Evolutionary conservation across 2,329 filamentous ascomycete genomes (phyloP), one percentile per base, ranked within the genome.

Genomic region (Penicillium sp.): DNA sequence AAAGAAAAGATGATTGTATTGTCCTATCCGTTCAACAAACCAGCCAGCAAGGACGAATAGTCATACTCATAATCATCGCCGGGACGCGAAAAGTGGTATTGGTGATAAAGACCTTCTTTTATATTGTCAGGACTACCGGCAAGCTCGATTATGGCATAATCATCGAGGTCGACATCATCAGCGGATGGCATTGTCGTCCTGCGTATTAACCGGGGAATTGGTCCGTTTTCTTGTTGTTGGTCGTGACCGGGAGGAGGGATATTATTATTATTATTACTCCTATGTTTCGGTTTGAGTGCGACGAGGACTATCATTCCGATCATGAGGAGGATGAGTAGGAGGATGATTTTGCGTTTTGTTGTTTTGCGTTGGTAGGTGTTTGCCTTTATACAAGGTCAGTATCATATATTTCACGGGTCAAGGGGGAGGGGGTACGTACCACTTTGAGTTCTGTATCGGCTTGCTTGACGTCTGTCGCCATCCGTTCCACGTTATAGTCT

Each of bases 401-500:
- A 21, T 33, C 12, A 3, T 1, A 8, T 16, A 30, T 14, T 3
- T 24, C 42, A n/a, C 3, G 11, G 42, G n/a, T n/a, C n/a, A n/a
- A 5, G 9, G 8, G 38, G 24, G 52, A 5, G 12, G 11, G 24
- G 40, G 26, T 56, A 71, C 75, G 46, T 70, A 79, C 89, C 56
- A 95, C 86, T 60, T 86, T 91, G 55, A 99, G 82, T 75, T 99
- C 94, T 71, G 93, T 94, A 60, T 96, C 90, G 3, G 94, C 94
- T 20, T 83, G 89, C 70, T 96, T 96, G 58, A 99, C 91, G 67
- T 97, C 91, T 20, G 86, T 87, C n/a, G 86, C 85, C 89, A 97
- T 97, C 60, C 88, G 83, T 75, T 99, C 94, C 53, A 99, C 91
- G 66, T 99, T 99, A 77, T 97, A 99, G 74, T 99, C 96, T 66